phyloP scores from a whole-genome alignment of 768 basidiomycete species.

The Mycena filopes region DNA sequence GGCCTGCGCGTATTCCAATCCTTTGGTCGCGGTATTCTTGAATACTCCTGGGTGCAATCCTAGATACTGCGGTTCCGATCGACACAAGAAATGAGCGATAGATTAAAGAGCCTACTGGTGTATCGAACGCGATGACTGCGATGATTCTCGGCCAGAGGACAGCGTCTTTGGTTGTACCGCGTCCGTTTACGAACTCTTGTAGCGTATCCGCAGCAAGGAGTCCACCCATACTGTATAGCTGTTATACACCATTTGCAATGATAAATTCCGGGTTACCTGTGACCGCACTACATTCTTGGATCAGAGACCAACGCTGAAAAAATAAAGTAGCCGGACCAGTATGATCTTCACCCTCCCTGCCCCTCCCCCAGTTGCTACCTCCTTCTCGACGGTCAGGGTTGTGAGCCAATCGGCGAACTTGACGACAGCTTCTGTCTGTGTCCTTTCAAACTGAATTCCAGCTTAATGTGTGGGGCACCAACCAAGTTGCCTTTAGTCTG shows the following conservation, averaged over 20 bases:
- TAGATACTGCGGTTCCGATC: constrained; percentile 67
- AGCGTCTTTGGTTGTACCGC: constrained; percentile 35
- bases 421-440: constrained; percentile 81
- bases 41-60: constrained; percentile 89
- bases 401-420: constrained; percentile 94
- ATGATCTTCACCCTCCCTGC: constrained; percentile 81
- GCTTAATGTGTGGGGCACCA: constrained; percentile 37
- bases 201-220: constrained; percentile 88
- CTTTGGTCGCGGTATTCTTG: constrained; percentile 84
- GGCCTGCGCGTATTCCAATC: constrained; percentile 71
- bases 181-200: constrained; percentile 73
- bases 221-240: constrained; percentile 89
- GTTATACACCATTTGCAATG: neutral
- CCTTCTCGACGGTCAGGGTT: constrained; percentile 85
- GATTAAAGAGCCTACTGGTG: constrained; percentile 68
- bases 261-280: constrained; percentile 65
- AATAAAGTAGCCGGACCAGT: no score
- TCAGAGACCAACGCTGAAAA: no score
- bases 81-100: neutral
- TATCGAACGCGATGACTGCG: constrained; percentile 88
- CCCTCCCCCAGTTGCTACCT: constrained; percentile 79
- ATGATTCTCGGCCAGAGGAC: constrained; percentile 90
- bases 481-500: constrained; percentile 94
- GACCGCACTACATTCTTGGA: constrained; percentile 78
- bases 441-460: no score